These are phyloP conservation scores for Chondrostereum purpureum DNA, from an alignment of 1,284 basidiomycete species.

Conservation along the genomic window DNA sequence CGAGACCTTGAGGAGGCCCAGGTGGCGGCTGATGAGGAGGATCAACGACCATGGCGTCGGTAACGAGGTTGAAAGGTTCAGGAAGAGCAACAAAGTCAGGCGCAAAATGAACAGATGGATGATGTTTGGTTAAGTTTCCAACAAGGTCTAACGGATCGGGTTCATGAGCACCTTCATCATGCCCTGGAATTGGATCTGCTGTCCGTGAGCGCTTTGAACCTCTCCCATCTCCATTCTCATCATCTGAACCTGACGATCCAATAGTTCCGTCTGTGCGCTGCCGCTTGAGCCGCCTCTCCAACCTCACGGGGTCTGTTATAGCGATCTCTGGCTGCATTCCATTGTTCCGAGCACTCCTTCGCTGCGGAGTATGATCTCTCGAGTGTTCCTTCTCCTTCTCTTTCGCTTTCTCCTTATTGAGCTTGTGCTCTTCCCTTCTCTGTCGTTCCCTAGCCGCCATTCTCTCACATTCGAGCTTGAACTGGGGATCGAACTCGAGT, in stretches of 20 bases:
- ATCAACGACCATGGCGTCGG: not conserved
- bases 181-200: slow-evolving; percentile 23
- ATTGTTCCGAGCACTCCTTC: slow-evolving; percentile 66
- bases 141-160: slow-evolving; percentile 38
- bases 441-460: slow-evolving; percentile 80
- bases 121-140: slow-evolving; percentile 16
- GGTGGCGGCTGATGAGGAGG: not conserved
- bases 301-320: slow-evolving; percentile 64
- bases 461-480: slow-evolving; percentile 80
- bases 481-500: slow-evolving; percentile 81
- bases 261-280: slow-evolving; percentile 55
- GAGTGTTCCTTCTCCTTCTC: slow-evolving; percentile 20
- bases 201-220: slow-evolving; percentile 51
- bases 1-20: not conserved
- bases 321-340: slow-evolving; percentile 63
- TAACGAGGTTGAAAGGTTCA: not conserved
- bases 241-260: slow-evolving; percentile 47
- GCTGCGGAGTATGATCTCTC: slow-evolving; percentile 17
- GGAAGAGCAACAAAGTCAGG: not conserved
- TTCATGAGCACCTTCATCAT: slow-evolving; percentile 29
- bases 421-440: slow-evolving; percentile 54
- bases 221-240: slow-evolving; percentile 38
- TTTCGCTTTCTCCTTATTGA: slow-evolving; percentile 37
- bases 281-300: slow-evolving; percentile 69
- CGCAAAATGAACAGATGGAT: slow-evolving; percentile 38